Conservation (phyloP, 129 eudicot species). For the Pittosporum tobira region DNA sequence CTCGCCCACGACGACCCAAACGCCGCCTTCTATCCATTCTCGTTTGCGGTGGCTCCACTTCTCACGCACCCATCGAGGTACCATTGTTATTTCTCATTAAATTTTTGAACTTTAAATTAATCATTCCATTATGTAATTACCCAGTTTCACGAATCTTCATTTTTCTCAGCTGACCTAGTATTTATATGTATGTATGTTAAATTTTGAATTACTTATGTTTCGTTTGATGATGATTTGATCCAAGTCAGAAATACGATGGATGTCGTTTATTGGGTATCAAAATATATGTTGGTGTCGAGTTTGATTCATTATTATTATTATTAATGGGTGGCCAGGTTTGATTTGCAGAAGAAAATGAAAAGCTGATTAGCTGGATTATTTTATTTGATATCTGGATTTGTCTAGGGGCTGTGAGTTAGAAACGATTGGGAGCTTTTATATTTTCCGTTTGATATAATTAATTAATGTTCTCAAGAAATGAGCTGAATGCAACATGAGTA, state of each 20-base stretch:
- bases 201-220: no score
- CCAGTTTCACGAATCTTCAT: not conserved
- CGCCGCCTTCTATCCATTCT: conserved; percentile 27
- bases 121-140: not conserved
- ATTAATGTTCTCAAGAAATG: not conserved
- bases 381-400: no score
- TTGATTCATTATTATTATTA: no score
- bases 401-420: no score
- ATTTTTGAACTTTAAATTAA: not conserved
- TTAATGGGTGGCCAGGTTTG: no score
- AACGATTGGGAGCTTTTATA: not conserved
- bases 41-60: conserved; percentile 32
- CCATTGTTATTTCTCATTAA: no score
- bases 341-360: no score
- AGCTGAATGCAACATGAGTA: not conserved
- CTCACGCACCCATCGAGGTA: conserved; percentile 17
- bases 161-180: not conserved
- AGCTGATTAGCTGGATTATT: no score
- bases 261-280: no score
- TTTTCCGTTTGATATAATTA: conserved; percentile 1
- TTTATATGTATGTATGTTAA: not conserved
- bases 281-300: no score
- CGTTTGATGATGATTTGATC: no score
- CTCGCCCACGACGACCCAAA: conserved; percentile 6
- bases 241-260: no score